Evolutionary conservation across 2,329 filamentous ascomycete genomes (phyloP).

Genomic region (Exophiala oligosperma): DNA sequence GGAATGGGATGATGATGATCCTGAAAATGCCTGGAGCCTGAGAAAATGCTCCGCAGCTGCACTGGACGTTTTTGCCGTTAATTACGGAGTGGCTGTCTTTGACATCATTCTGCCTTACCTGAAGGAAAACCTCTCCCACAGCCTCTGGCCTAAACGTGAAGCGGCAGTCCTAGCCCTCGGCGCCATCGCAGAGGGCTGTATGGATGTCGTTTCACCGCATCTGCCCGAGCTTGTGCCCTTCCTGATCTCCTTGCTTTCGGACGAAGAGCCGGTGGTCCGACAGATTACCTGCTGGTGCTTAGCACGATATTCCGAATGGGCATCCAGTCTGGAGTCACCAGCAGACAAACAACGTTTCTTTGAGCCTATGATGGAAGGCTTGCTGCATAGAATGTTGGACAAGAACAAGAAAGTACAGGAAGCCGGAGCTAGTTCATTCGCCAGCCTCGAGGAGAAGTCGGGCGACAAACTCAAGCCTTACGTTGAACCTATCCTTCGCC

Average conservation of each 20-base stretch:
- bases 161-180: constrained; percentile 92
- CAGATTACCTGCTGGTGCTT: constrained; percentile 99
- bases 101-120: constrained; percentile 89
- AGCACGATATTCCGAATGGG: constrained; percentile 91
- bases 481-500: constrained; percentile 82
- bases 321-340: constrained; percentile 69
- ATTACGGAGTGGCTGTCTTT: constrained; percentile 87
- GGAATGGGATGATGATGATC: constrained; percentile 67
- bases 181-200: constrained; percentile 91
- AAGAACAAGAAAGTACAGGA: constrained; percentile 98
- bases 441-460: constrained; percentile 91
- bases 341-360: constrained; percentile 75
- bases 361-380: constrained; percentile 95
- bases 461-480: constrained; percentile 79
- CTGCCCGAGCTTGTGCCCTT: constrained; percentile 88
- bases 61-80: constrained; percentile 87
- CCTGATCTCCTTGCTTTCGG: constrained; percentile 79
- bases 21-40: constrained; percentile 91
- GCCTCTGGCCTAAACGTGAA: constrained; percentile 89
- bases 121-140: constrained; percentile 81
- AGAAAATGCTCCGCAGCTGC: constrained; percentile 96
- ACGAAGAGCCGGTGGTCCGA: constrained; percentile 84
- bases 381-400: constrained; percentile 91
- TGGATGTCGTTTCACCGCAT: constrained; percentile 85
- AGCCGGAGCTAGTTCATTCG: constrained; percentile 92